Evolutionary conservation across 306 rosid genomes (phyloP), one percentile per base, ranked within the genome.

Genomic region (Elaeagnus macrophylla): DNA sequence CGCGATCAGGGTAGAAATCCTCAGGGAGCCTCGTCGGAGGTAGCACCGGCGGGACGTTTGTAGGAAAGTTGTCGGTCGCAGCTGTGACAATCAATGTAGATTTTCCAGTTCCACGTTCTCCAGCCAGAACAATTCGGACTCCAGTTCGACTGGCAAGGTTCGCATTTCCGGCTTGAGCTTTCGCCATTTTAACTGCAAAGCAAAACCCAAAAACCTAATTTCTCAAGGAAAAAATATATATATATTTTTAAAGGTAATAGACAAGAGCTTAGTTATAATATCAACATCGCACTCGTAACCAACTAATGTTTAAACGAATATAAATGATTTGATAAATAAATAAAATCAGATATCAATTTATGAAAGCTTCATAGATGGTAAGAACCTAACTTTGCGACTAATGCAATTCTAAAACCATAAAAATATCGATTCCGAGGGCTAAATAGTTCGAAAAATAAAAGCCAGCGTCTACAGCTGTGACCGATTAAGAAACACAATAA

Each of bases 61-160:
- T 74, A 5, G 85, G 94, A 16, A 81, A 88, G 54, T 67, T 84
- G 10, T 84, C 88, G 0, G 88, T 77, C 6, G 94, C 85, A 18
- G 83, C 96, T 6, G 96, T 84, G 1, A 80, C 83, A 55, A 88
- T 80, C 67, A 88, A 75, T 75, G 83, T 82, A 2, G 94, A 88
- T 73, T 88, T 88, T 42, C 96, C 94, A 0, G 94, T 84, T 7
- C 77, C 76, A 2, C 56, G 72, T 70, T 88, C 94, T 50, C 96
- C 96, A 7, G 88, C 96, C 3, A 88, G 87, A 16, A 84, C 96
- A 20, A 88, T 88, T 12, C 87, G 84, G 61, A 88, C 94, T 32
- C 82, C 83, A 5, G 54, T 74, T 6, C 75, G 73, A 14, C 64
- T 76, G 43, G 68, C 75, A 41, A 25, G 32, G 3, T 25, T 25